These are phyloP conservation scores for Solanum sejunctum DNA, from an alignment of 257 asterid genomes.

Conservation along the genomic window DNA sequence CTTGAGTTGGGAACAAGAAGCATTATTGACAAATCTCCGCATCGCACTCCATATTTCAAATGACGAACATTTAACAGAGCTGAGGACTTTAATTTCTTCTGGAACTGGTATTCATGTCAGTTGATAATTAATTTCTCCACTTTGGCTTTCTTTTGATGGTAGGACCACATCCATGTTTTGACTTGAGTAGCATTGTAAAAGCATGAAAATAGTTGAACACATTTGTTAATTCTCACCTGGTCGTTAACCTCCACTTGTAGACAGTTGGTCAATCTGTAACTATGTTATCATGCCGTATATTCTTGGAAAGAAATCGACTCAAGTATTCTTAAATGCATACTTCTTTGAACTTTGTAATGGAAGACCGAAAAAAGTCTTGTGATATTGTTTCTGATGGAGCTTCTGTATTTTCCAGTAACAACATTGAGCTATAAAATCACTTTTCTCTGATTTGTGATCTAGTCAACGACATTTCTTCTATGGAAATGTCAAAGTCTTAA, in stretches of 20 bases:
- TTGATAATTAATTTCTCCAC: neutral
- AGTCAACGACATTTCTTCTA: neutral
- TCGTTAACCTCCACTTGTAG: neutral
- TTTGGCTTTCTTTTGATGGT: neutral
- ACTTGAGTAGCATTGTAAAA: slow-evolving; percentile 8
- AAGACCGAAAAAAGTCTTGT: neutral
- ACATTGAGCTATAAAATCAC: neutral
- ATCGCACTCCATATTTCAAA: slow-evolving; percentile 38
- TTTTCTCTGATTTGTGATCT: neutral
- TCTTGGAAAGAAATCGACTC: neutral
- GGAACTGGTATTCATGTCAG: slow-evolving; percentile 7
- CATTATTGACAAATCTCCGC: slow-evolving; percentile 37
- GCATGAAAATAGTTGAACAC: neutral
- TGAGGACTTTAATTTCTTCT: slow-evolving; percentile 28
- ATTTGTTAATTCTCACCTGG: slow-evolving; percentile 1
- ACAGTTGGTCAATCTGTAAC: slow-evolving; percentile 4
- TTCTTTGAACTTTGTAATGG: neutral
- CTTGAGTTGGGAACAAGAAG: slow-evolving; percentile 43
- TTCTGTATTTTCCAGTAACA: neutral
- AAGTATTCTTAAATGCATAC: neutral
- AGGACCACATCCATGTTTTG: neutral
- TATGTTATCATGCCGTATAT: slow-evolving; percentile 8
- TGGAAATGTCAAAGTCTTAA: neutral
- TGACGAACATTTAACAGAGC: slow-evolving; percentile 37
- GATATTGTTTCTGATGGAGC: neutral